A percentile compares a stretch with the other conserved stretches of the same genome.
Conservation (phyloP, 306 rosid species). For the peach (Prunus persica) region Prunus_persica_NCBIv2 NC_034015.1:18955501-18956000, state of each 20-base stretch:
- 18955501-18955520: constrained; percentile 52
- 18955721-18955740: neutral
- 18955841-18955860: constrained; percentile 63
- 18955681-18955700: neutral
- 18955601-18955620: constrained; percentile 9
- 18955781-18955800: constrained; percentile 61
- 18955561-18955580: constrained; percentile 48
- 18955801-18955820: constrained; percentile 76
- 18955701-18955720: constrained; percentile 1
- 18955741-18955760: constrained; percentile 15
- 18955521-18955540: constrained; percentile 46
- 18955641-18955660: constrained; percentile 7
- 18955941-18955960: constrained; percentile 64
- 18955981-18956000: constrained; percentile 92
- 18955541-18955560: constrained; percentile 38
- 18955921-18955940: constrained; percentile 46
- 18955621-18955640: constrained; percentile 1
- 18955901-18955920: constrained; percentile 24
- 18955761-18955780: constrained; percentile 82
- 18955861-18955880: constrained; percentile 28
- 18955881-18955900: constrained; percentile 21
- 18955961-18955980: constrained; percentile 91
- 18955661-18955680: neutral
- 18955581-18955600: constrained; percentile 46
- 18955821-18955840: constrained; percentile 81